Conservation (phyloP, 257 asterid genomes). For the Striga asiatica region DNA sequence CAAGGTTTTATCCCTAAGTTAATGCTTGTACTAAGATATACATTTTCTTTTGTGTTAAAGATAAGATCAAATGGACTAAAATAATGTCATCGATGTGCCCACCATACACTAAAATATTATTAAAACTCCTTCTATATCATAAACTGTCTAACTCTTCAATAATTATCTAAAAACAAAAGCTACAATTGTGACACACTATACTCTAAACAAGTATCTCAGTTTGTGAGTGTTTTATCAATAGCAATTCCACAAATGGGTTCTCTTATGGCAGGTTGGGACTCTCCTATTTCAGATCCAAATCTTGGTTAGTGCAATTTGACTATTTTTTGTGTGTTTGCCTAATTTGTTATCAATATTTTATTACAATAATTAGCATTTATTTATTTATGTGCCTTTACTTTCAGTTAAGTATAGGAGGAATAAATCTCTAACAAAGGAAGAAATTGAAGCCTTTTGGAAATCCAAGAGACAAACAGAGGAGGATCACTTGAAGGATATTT, state of each 20-base stretch:
- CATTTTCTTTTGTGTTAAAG: conserved; percentile 2
- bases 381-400: background rate
- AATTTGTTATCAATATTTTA: background rate
- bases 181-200: no score
- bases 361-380: background rate
- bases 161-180: no score
- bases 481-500: conserved; percentile 50
- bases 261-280: conserved; percentile 92
- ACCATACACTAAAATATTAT: no score
- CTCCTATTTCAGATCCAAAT: conserved; percentile 39
- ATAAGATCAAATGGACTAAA: conserved; percentile 21
- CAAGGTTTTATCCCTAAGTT: conserved; percentile 5
- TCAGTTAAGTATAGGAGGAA: conserved; percentile 42
- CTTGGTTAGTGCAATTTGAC: conserved; percentile 28
- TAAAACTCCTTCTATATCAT: no score
- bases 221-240: background rate
- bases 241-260: conserved; percentile 52
- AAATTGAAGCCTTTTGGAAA: conserved; percentile 65
- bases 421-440: conserved; percentile 63
- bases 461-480: conserved; percentile 51
- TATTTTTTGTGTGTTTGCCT: no score
- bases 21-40: no score
- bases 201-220: no score
- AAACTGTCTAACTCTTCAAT: background rate
- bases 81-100: no score